These are phyloP conservation scores for Tieghemiomyces parasiticus DNA, from an alignment of 192 early-diverging fungal genomes.

Conservation along the genomic window DNA sequence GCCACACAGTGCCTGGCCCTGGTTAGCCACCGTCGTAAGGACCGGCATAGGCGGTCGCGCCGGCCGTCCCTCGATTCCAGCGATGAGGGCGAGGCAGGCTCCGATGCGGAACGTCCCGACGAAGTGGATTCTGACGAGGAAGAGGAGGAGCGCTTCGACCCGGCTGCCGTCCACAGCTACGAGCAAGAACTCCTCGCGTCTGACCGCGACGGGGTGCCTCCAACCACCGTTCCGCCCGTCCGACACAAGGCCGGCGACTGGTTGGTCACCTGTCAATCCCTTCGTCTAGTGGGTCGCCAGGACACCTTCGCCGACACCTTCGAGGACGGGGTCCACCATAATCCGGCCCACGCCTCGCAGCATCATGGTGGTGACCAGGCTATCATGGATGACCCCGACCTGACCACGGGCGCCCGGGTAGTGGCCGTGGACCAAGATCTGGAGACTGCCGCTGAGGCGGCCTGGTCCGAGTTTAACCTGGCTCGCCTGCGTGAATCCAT, in stretches of 20 bases:
- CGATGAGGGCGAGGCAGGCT: neutral
- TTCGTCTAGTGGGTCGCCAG: conserved; percentile 3
- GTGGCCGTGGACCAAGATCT: neutral
- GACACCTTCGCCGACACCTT: neutral
- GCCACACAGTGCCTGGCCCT: neutral
- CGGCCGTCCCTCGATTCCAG: too few relatives aligned
- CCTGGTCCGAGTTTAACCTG: neutral
- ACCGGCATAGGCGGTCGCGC: too few relatives aligned
- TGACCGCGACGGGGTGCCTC: neutral
- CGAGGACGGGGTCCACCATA: neutral
- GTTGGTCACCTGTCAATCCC: conserved; percentile 3
- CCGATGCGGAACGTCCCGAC: too few relatives aligned
- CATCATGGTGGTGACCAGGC: too few relatives aligned
- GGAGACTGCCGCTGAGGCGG: neutral
- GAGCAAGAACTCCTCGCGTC: neutral
- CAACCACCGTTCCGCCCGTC: too few relatives aligned
- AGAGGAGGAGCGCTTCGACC: neutral
- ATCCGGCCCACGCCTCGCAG: too few relatives aligned
- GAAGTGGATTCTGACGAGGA: neutral
- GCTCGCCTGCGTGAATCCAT: neutral
- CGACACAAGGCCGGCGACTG: conserved; percentile 2
- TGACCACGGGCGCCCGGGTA: neutral
- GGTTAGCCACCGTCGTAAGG: neutral
- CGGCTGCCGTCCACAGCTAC: neutral
- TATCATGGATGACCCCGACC: too few relatives aligned